Evolutionary conservation across 202 grass and related monocot species (phyloP), one percentile per base, ranked within the genome.

Genomic region (Zizania palustris): DNA sequence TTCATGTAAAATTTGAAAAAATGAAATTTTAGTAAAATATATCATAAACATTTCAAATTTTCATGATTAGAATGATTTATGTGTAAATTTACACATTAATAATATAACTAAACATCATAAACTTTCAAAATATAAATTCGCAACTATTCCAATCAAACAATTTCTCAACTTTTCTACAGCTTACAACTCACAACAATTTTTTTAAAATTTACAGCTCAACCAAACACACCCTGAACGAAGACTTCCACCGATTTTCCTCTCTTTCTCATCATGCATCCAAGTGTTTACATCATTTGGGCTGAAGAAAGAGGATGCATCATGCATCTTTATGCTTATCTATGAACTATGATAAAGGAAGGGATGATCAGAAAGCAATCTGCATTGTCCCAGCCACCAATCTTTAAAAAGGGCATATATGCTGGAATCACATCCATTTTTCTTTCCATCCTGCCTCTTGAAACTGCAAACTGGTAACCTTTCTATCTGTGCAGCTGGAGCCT

Each of bases 371-470:
- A 81, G 58, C 14, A 16, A 53, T 16, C 61, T 22, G 61, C 61
- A 74, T 75, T 51, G 41, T 53, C 67, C 61, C 41, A 33, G 42
- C 53, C 34, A 67, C 43, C 71, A 13, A 74, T 74, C 40, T 75
- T 45, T 48, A 14, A 13, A 19, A 19, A 20, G 12, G 16, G 71
- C 63, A 83, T 49, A 83, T 69, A 75, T 61, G 5, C 71, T 6
- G 13, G 80, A 75, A 68, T 75, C 41, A 13, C 51, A 50, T 40
- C 53, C 63, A 68, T 82, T 82, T 28, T 28, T 2, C 28, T 28
- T 28, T 51, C 62, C n/a, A 49, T 60, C 35, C 37, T 21, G 28
- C 21, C 76, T 36, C 42, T 68, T 19, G 37, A 10, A 16, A 44
- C 39, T 45, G 2, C 40, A 11, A 11, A 60, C 12, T 15, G 58